A percentile compares a stretch with the other conserved stretches of the same genome.
Conservation (phyloP, 148 eudicot genomes). For the Camellia lanceoleosa region DNA sequence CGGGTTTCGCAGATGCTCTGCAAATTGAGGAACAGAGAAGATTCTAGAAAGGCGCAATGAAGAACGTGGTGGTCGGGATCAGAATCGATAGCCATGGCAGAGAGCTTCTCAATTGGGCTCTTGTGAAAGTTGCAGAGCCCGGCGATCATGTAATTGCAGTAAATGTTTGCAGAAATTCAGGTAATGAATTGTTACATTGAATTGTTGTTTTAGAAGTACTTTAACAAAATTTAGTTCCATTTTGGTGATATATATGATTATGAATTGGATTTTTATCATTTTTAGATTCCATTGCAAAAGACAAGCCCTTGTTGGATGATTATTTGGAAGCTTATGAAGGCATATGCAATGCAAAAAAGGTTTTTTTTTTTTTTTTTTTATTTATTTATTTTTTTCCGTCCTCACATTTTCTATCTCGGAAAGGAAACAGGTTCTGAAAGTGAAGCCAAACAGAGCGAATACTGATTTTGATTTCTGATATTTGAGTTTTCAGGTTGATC, state of each 20-base stretch:
- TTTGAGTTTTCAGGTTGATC: slow-evolving; percentile 56
- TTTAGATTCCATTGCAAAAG: slow-evolving; percentile 51
- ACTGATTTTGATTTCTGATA: no score
- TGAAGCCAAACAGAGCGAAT: no score
- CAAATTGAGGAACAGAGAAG: not conserved
- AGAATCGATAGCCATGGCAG: slow-evolving; percentile 53
- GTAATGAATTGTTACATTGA: slow-evolving; percentile 21
- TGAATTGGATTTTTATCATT: no score
- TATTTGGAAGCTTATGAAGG: slow-evolving; percentile 60
- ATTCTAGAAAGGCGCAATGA: slow-evolving; percentile 27
- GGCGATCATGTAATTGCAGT: slow-evolving; percentile 75
- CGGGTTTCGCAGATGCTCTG: not conserved
- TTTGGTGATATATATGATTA: no score
- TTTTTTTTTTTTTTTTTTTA: slow-evolving; percentile 13
- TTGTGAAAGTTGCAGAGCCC: slow-evolving; percentile 78
- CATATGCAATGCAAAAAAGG: slow-evolving; percentile 71
- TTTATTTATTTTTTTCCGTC: no score
- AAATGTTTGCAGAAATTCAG: slow-evolving; percentile 67
- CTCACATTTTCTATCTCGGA: not conserved
- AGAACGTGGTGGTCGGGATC: slow-evolving; percentile 66
- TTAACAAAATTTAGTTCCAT: no score
- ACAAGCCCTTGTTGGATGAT: slow-evolving; percentile 48
- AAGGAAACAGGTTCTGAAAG: no score
- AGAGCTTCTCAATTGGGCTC: slow-evolving; percentile 83
- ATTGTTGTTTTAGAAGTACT: no score